phyloP scores from a whole-genome alignment of 176 grass and related monocot genomes.

The Oryza longistaminata region DNA sequence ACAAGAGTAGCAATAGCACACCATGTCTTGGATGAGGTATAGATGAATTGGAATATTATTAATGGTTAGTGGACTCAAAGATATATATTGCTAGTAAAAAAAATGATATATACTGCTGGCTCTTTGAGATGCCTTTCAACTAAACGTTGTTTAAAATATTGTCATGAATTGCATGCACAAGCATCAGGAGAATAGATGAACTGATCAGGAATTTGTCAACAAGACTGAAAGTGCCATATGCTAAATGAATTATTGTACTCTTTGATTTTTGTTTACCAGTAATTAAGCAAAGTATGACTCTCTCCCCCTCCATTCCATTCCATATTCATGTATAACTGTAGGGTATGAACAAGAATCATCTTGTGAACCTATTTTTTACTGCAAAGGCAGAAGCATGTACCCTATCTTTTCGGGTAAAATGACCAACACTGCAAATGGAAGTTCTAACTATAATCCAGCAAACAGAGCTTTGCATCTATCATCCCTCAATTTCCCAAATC shows the following conservation, averaged over 20 bases:
- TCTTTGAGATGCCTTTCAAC: conserved; percentile 47
- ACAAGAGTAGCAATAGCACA: conserved; percentile 41
- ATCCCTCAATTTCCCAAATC: too few relatives aligned
- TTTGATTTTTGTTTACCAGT: neutral
- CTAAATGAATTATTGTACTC: conserved; percentile 38
- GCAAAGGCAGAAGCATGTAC: conserved; percentile 37
- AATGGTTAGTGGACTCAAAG: conserved; percentile 24
- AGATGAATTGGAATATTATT: conserved; percentile 36
- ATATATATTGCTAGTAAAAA: neutral
- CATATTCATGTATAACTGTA: conserved; percentile 18
- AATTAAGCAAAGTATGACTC: conserved; percentile 6
- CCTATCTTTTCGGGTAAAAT: conserved; percentile 36
- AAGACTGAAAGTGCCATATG: conserved; percentile 32
- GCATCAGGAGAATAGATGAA: conserved; percentile 30
- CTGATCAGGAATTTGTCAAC: conserved; percentile 40
- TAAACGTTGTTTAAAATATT: conserved; percentile 10
- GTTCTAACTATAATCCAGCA: conserved; percentile 27
- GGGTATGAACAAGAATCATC: neutral
- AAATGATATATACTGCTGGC: neutral
- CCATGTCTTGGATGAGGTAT: conserved; percentile 35
- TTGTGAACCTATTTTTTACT: conserved; percentile 1
- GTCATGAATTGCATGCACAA: conserved; percentile 20
- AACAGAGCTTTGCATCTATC: too few relatives aligned
- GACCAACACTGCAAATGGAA: conserved; percentile 50
- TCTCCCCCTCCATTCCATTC: neutral